Evolutionary conservation across 176 grass and related monocot species (phyloP), one percentile per base, ranked within the genome.

Genomic region (Tillandsia fasciculata): DNA sequence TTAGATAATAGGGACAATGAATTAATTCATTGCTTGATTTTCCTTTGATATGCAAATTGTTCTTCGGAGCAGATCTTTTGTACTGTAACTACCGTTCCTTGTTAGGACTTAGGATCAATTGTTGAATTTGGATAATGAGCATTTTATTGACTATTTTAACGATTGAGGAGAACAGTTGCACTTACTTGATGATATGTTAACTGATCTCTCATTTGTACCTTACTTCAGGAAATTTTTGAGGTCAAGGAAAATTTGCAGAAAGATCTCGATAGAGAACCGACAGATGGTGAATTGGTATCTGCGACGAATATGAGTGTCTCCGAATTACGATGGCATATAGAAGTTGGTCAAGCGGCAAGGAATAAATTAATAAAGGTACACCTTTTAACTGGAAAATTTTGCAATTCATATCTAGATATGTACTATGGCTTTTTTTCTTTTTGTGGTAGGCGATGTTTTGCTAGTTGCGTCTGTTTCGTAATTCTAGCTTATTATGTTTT

Each of bases 311-410:
- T 80, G 69, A 74, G 71, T 9, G 79, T 85, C 11, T 71, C 54
- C 50, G 81, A 80, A 76, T 69, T 92, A 13, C 79, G 79, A 52
- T 69, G 70, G 13, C 71, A 53, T 48, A 77, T 88, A 26, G 79
- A 85, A 2, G 70, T 86, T 51, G 83, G 86, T 64, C 70, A 81
- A 28, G 85, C 86, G 2, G 83, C 83, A 11, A 85, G 83, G 82
- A 92, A 92, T 72, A 92, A 88, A 81, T 51, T 92, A 65, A 86
- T 92, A 72, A 92, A 88, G 85, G 89, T 91, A 82, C 27, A 12
- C 12, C 48, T 17, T 26, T 20, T 18, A 9, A 23, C 56, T n/a
- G 3, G 56, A 61, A n/a, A 61, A 20, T 61, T 7, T 9, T 61
- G n/a, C 22, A 9, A 9, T 61, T 61, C 56, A 61, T 61, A 61